A percentile compares a stretch with the other conserved stretches of the same genome.
Conservation (phyloP, 768 basidiomycete species). For the Holtermanniella nyarrowii region DNA sequence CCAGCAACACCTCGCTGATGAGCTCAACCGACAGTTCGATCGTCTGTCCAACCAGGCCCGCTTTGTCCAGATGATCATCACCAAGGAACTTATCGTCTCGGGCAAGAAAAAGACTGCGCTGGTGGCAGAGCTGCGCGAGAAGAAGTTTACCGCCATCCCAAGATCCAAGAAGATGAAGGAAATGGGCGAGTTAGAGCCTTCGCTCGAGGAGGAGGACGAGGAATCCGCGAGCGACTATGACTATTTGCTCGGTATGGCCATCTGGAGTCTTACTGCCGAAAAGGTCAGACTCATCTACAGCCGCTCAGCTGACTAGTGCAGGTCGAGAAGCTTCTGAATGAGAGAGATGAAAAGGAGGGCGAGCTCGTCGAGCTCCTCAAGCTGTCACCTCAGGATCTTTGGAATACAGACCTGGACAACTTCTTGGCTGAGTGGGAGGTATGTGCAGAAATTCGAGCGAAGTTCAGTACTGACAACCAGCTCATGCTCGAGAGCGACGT, state of each 20-base stretch:
- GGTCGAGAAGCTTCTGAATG: conserved; percentile 74
- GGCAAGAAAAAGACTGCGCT: conserved; percentile 84
- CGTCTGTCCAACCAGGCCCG: conserved; percentile 87
- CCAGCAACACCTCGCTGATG: conserved; percentile 73
- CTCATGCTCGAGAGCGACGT: conserved; percentile 42
- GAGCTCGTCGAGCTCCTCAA: conserved; percentile 70
- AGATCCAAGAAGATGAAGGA: conserved; percentile 62
- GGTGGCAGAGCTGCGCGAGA: conserved; percentile 66
- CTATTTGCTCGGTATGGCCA: conserved; percentile 88
- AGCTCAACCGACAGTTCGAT: conserved; percentile 70
- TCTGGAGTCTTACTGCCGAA: conserved; percentile 88
- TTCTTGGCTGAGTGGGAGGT: conserved; percentile 82
- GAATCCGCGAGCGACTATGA: conserved; percentile 61
- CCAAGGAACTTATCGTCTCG: conserved; percentile 66
- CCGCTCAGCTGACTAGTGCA: conserved; percentile 29
- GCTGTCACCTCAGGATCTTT: conserved; percentile 68
- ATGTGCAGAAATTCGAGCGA: conserved; percentile 29
- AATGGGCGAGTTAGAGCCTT: conserved; percentile 56
- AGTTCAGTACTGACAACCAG: conserved; percentile 13
- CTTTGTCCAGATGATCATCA: conserved; percentile 92
- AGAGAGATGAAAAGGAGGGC: conserved; percentile 68
- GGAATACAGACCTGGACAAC: conserved; percentile 76
- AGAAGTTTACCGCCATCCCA: conserved; percentile 84
- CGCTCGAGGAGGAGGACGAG: conserved; percentile 48
- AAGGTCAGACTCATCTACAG: conserved; percentile 49